A percentile compares a stretch with the other conserved stretches of the same genome.
These are phyloP conservation scores for Colletotrichum sp. DNA, from an alignment of 2,329 filamentous ascomycete species.

Conservation along the genomic window DNA sequence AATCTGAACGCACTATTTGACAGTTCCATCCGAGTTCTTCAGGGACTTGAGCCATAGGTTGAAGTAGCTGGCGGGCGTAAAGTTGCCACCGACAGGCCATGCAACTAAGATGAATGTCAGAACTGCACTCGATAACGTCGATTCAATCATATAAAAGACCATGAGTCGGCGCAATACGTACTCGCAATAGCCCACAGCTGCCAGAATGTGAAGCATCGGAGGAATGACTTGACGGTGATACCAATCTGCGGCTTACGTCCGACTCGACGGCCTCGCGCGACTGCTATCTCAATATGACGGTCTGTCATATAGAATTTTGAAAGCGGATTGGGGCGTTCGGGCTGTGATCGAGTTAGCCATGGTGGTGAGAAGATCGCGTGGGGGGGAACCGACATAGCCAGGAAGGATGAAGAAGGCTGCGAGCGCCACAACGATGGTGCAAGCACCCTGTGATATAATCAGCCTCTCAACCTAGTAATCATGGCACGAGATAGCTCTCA, in stretches of 20 bases:
- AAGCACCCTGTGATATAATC: neutral
- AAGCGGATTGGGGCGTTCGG: conserved; percentile 1
- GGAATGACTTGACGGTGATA: conserved; percentile 3
- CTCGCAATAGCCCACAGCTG: conserved; percentile 8
- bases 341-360: neutral
- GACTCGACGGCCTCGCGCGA: neutral
- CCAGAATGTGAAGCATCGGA: conserved; percentile 10
- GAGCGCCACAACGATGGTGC: neutral
- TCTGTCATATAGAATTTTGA: conserved; percentile 6
- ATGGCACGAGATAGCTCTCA: accelerated
- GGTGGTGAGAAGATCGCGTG: accelerated
- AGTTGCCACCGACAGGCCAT: conserved; percentile 11
- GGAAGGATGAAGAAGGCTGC: conserved; percentile 12
- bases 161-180: neutral
- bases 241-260: conserved; percentile 12
- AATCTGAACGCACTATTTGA: neutral
- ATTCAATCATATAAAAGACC: neutral
- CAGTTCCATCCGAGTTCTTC: neutral
- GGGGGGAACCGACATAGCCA: neutral
- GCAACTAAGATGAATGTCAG: neutral
- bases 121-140: accelerated
- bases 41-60: conserved; percentile 8
- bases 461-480: accelerated
- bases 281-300: conserved; percentile 2
- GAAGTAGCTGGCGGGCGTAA: conserved; percentile 6